phyloP scores from a whole-genome alignment of 176 grass and related monocot species.

The Oryza coarctata region DNA sequence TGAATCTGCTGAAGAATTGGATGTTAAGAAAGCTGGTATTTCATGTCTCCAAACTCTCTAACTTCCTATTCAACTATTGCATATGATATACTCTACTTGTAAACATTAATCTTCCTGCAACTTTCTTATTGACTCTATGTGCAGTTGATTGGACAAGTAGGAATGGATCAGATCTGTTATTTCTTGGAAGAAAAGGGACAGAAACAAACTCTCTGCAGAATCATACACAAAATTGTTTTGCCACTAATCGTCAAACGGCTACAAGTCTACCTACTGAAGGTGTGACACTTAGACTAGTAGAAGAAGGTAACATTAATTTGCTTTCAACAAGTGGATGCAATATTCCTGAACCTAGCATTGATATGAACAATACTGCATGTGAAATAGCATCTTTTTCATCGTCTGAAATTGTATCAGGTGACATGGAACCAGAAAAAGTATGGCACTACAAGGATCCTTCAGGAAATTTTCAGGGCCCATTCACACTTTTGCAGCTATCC shows the following conservation, averaged over 20 bases:
- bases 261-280: conserved; percentile 24
- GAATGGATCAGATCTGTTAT: conserved; percentile 34
- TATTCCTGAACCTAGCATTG: conserved; percentile 29
- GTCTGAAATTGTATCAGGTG: conserved; percentile 38
- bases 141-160: conserved; percentile 56
- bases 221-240: conserved; percentile 31
- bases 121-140: conserved; percentile 13
- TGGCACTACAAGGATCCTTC: conserved; percentile 92
- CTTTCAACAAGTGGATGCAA: conserved; percentile 31
- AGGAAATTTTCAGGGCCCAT: conserved; percentile 87
- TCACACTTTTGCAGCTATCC: conserved; percentile 77
- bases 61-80: not conserved
- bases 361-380: conserved; percentile 36
- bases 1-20: conserved; percentile 68
- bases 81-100: conserved; percentile 2
- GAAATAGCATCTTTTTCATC: conserved; percentile 45
- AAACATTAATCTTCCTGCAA: conserved; percentile 22
- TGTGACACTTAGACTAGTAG: conserved; percentile 21
- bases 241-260: conserved; percentile 17
- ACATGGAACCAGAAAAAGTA: conserved; percentile 70
- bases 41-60: not conserved
- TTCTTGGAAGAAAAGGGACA: conserved; percentile 43
- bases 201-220: conserved; percentile 32
- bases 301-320: conserved; percentile 26
- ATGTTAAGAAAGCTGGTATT: conserved; percentile 61